Evolutionary conservation across 2,329 filamentous ascomycete species (phyloP).

Genomic region (Kalmusia sp.): DNA sequence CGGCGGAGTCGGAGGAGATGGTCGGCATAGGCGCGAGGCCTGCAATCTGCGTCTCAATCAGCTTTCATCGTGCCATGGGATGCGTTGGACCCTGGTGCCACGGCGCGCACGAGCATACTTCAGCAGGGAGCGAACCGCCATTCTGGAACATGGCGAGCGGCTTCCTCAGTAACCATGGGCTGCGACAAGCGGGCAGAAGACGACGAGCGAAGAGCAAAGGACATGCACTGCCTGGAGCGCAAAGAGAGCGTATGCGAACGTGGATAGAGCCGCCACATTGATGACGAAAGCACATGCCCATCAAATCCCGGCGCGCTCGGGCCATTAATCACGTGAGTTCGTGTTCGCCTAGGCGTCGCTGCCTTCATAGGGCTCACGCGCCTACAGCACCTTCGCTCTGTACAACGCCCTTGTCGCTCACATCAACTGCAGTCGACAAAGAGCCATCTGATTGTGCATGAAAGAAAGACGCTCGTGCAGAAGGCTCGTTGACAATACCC

Average conservation of each 20-base stretch:
- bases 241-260: not conserved
- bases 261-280: not conserved
- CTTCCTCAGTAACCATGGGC: conserved; percentile 17
- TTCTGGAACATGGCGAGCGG: conserved; percentile 40
- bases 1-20: conserved; percentile 36
- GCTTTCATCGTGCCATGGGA: conserved; percentile 13
- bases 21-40: conserved; percentile 27
- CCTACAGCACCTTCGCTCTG: not conserved
- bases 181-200: not conserved
- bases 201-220: not conserved
- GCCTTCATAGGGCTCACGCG: not conserved
- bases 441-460: too few species aligned
- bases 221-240: not conserved
- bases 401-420: too few species aligned
- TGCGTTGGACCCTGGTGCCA: conserved; percentile 14
- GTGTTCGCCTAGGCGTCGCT: not conserved
- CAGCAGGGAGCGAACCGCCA: conserved; percentile 34
- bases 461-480: too few species aligned
- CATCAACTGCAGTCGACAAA: too few species aligned
- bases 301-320: not conserved
- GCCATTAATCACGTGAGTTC: not conserved
- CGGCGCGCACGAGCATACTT: conserved; percentile 31
- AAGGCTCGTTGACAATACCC: too few species aligned
- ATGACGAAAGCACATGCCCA: not conserved
- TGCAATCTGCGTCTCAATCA: conserved; percentile 38